phyloP scores from a whole-genome alignment of 352 stramenopile species.

The Phytopythium litorale region DNA sequence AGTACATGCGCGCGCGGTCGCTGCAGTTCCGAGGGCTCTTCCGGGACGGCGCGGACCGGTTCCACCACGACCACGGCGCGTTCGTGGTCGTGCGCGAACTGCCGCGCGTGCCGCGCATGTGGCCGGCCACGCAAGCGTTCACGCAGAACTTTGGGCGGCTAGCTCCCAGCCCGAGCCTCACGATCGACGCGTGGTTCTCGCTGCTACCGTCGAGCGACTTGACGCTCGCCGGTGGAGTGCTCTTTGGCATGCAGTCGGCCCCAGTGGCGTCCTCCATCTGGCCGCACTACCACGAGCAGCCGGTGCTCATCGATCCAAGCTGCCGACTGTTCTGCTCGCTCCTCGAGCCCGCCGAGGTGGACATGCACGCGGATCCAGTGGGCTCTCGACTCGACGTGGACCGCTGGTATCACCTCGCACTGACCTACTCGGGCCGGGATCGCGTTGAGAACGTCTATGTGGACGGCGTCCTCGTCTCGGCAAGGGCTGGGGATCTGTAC shows the following conservation, averaged over 20 bases:
- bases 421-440: conserved; percentile 25
- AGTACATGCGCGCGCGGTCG: conserved; percentile 5
- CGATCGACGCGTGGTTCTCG: conserved; percentile 39
- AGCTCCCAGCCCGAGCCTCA: conserved; percentile 19
- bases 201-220: conserved; percentile 12
- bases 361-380: conserved; percentile 5
- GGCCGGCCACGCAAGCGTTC: conserved; percentile 5
- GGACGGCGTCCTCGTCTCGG: conserved; percentile 23
- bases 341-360: conserved; percentile 18
- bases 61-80: conserved; percentile 6
- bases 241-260: conserved; percentile 41
- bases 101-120: neutral
- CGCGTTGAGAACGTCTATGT: conserved; percentile 34
- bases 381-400: conserved; percentile 16
- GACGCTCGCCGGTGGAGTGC: conserved; percentile 21
- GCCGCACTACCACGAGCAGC: conserved; percentile 41
- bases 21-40: neutral
- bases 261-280: conserved; percentile 21
- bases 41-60: neutral
- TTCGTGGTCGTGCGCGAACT: conserved; percentile 5
- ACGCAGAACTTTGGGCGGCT: conserved; percentile 16
- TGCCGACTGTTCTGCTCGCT: conserved; percentile 44
- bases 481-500: conserved; percentile 14
- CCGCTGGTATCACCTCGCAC: conserved; percentile 41
- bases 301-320: conserved; percentile 31